phyloP scores from a whole-genome alignment of 371 early-diverging fungal genomes.

The Haplosporangium sp. region DNA sequence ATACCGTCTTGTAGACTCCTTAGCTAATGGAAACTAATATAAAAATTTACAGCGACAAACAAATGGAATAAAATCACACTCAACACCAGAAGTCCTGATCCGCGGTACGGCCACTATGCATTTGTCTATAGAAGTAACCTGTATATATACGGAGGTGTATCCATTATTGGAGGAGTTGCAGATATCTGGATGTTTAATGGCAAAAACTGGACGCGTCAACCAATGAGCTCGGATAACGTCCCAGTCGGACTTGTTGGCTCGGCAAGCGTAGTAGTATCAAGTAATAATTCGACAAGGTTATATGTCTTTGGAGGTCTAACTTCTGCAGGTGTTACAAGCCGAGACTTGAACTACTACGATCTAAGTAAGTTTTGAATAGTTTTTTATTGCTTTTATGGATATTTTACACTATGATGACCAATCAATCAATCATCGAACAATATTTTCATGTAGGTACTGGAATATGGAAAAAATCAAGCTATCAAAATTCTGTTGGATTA shows the following conservation, averaged over 20 bases:
- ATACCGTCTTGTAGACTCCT: too few species aligned
- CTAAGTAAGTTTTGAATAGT: slow-evolving; percentile 18
- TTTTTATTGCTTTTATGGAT: neutral
- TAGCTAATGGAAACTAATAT: neutral
- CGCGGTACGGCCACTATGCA: slow-evolving; percentile 48
- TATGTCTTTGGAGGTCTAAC: slow-evolving; percentile 45
- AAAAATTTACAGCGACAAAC: slow-evolving; percentile 20
- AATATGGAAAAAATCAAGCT: slow-evolving; percentile 35
- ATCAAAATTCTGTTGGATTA: slow-evolving; percentile 47
- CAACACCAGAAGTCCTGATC: slow-evolving; percentile 18
- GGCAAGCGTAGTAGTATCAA: slow-evolving; percentile 33
- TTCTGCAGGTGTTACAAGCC: slow-evolving; percentile 10
- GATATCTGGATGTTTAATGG: slow-evolving; percentile 51
- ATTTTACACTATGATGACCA: neutral
- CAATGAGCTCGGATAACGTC: slow-evolving; percentile 29
- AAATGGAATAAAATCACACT: slow-evolving; percentile 36
- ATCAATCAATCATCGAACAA: neutral
- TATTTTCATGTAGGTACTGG: slow-evolving; percentile 3
- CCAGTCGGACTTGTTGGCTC: slow-evolving; percentile 31
- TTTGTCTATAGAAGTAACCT: slow-evolving; percentile 38
- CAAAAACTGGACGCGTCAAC: slow-evolving; percentile 20
- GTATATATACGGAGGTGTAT: slow-evolving; percentile 45
- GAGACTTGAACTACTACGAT: slow-evolving; percentile 43
- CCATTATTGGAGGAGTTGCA: slow-evolving; percentile 15
- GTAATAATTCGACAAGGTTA: slow-evolving; percentile 31